Percentiles rank a stretch among this genome's conserved stretches.
Conservation (phyloP, 306 rosid genomes). For the Rosa persica region DNA sequence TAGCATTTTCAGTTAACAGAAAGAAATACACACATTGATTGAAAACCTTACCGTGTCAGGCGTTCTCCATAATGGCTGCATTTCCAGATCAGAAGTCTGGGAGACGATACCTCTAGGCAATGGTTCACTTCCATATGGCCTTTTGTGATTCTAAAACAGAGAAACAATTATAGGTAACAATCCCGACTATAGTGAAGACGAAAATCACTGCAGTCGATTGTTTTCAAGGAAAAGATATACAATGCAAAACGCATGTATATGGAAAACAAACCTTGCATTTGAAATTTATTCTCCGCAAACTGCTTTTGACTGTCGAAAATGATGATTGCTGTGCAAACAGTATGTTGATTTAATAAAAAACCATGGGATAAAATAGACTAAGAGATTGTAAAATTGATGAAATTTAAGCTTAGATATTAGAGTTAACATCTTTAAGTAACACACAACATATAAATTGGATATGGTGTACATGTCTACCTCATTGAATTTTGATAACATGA, state of each 20-base stretch:
- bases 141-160: constrained; percentile 57
- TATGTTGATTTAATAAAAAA: neutral
- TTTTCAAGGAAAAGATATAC: neutral
- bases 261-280: constrained; percentile 66
- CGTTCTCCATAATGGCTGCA: constrained; percentile 61
- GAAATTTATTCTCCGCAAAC: constrained; percentile 19
- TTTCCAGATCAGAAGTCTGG: constrained; percentile 56
- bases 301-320: constrained; percentile 38
- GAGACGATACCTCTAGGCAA: constrained; percentile 73
- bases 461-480: constrained; percentile 40
- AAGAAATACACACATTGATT: neutral
- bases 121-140: constrained; percentile 73
- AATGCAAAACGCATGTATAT: neutral
- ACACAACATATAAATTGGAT: neutral
- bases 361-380: neutral
- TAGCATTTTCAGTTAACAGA: neutral
- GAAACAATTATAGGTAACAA: constrained; percentile 34
- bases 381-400: neutral
- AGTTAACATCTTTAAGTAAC: neutral
- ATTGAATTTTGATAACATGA: constrained; percentile 37
- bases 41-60: constrained; percentile 23
- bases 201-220: neutral
- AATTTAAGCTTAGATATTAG: neutral
- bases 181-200: neutral
- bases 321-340: constrained; percentile 35